These are phyloP conservation scores for Pleurostoma richardsiae DNA, from an alignment of 2,329 filamentous ascomycete genomes.

Conservation along the genomic window DNA sequence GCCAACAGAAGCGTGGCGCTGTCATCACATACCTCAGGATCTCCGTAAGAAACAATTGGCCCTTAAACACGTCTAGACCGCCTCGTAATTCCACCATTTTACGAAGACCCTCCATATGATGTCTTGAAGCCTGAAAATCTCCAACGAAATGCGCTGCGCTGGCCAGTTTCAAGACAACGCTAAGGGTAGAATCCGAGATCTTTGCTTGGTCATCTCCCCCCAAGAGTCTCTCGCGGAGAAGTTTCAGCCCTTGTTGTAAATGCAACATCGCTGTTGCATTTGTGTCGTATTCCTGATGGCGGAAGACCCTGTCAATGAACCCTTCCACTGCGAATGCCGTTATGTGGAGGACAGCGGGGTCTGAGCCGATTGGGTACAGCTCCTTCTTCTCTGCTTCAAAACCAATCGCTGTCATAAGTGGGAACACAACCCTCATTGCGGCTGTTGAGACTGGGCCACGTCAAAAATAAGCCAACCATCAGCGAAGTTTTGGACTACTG, in stretches of 20 bases:
- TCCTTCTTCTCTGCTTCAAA: neutral
- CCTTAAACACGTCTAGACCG: neutral
- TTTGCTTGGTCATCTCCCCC: neutral
- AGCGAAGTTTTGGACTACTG: neutral
- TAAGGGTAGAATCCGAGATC: neutral
- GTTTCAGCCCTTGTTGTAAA: neutral
- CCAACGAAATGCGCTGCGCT: neutral
- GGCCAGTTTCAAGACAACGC: neutral
- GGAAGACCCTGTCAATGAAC: neutral
- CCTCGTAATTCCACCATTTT: neutral
- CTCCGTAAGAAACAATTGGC: neutral
- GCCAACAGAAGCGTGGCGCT: neutral
- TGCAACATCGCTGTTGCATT: neutral
- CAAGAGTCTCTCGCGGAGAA: neutral
- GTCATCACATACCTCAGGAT: constrained; percentile 11
- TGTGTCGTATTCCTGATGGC: neutral
- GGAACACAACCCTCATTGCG: neutral
- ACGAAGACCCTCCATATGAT: neutral
- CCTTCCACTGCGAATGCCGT: neutral
- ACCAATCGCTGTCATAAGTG: neutral
- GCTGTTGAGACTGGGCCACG: neutral
- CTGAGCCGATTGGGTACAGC: neutral
- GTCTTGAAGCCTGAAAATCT: neutral
- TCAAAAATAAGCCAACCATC: too few relatives aligned
- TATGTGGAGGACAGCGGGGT: neutral